These are phyloP conservation scores for Otatea glauca DNA, from an alignment of 176 grass and related monocot genomes.

Conservation along the genomic window DNA sequence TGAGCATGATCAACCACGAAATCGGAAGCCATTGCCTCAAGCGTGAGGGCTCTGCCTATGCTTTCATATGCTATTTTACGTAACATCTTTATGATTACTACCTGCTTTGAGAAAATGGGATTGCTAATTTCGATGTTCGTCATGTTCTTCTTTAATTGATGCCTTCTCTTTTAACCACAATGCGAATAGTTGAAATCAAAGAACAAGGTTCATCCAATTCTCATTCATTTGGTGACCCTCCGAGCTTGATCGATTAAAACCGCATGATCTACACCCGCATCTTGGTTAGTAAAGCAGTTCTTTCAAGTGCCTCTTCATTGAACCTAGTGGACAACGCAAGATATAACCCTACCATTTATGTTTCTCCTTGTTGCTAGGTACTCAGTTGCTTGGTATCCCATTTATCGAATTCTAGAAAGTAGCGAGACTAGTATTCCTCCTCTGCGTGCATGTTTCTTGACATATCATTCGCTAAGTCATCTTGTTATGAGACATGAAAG, in stretches of 20 bases:
- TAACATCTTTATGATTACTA: not conserved
- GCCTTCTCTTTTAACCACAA: not conserved
- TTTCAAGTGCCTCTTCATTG: not conserved
- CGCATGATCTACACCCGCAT: constrained; percentile 18
- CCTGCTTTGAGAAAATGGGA: not conserved
- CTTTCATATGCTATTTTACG: not conserved
- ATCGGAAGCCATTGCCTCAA: not conserved
- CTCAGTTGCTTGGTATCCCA: constrained; percentile 33
- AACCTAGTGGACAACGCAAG: not conserved
- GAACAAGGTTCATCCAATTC: not conserved
- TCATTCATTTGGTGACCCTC: not conserved
- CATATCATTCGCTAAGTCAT: constrained; percentile 12
- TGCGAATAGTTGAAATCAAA: constrained; percentile 1
- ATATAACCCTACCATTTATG: not conserved
- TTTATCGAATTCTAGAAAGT: constrained; percentile 27
- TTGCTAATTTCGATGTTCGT: not conserved
- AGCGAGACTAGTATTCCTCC: not conserved
- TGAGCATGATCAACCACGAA: not conserved
- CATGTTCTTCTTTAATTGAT: not conserved
- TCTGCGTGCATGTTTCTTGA: constrained; percentile 26
- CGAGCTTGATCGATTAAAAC: not conserved
- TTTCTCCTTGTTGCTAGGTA: not conserved
- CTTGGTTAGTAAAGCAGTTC: constrained; percentile 10
- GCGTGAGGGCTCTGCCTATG: not conserved
- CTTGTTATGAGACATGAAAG: constrained; percentile 19